phyloP scores from a whole-genome alignment of 306 rosid genomes.

The Amphicarpaea edgeworthii region DNA sequence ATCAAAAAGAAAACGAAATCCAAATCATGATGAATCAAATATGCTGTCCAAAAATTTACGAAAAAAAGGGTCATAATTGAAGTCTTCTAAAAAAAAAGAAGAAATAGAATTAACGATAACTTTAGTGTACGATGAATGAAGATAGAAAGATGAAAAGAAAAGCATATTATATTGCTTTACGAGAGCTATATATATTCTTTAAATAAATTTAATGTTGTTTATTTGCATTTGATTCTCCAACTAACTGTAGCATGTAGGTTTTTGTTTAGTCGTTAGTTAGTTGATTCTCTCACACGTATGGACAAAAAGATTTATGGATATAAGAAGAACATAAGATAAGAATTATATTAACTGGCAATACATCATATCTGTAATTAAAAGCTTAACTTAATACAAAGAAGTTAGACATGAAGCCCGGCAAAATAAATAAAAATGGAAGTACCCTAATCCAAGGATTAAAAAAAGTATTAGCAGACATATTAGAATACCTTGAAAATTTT shows the following conservation, averaged over 20 bases:
- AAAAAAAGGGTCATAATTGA: not conserved
- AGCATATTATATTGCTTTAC: not conserved
- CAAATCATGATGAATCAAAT: conserved; percentile 20
- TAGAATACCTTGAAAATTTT: conserved; percentile 11
- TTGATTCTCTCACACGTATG: conserved; percentile 6
- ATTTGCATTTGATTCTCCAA: conserved; percentile 21
- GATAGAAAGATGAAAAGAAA: not conserved
- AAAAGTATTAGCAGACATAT: not conserved
- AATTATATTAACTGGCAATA: not conserved
- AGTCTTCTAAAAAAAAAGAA: not conserved
- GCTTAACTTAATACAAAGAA: conserved; percentile 6
- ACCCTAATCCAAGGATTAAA: not conserved
- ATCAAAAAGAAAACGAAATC: not conserved
- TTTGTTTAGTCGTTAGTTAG: conserved; percentile 25
- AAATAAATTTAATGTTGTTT: not conserved
- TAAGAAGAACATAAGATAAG: not conserved
- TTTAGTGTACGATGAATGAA: not conserved
- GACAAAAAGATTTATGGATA: conserved; percentile 19
- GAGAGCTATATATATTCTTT: not conserved
- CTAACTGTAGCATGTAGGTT: conserved; percentile 6
- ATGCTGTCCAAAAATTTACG: not conserved
- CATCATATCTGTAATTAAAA: not conserved
- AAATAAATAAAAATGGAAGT: not conserved
- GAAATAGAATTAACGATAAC: not conserved
- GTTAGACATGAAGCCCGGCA: not conserved